Base-by-base conservation (phyloP, 129 eudicot genomes). In the Ambrosia artemisiifolia region DNA sequence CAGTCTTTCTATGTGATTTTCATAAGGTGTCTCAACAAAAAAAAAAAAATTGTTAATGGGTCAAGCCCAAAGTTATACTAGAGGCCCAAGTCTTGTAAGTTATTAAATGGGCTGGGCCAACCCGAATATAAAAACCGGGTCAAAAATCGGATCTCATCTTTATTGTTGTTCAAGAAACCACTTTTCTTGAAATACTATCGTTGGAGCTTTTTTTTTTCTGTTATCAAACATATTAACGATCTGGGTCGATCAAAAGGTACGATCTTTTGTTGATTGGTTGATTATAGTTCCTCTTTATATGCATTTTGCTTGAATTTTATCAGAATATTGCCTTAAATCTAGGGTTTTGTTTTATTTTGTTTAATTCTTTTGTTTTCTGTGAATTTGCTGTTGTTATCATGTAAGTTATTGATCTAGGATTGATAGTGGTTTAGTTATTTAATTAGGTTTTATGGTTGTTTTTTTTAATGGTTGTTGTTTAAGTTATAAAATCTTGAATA, bases 121-220 rank as follows among this genome's bases (percentile, higher is more conserved):
- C 33, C 16, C 49, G 73, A 65, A 3, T 36, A 65, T 24, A 24
- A 3, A 19, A 64, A 34, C 38, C 65, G 73, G 79, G 73, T 75
- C 68, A 56, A 62, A 5, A 19, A 9, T 24, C 63, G 65, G 76
- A 77, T 60, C 65, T 70, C 46, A 49, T 62, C 66, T 77, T 47
- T 61, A 77, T 63, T 62, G 76, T 47, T 77, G 71, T 51, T 69
- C 81, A 77, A 77, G 81, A 77, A 77, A 77, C 43, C 81, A 62
- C 12, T 36, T 38, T 57, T 67, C 65, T 67, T 67, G 38, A 67
- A 57, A 75, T 33, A 54, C 74, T 13, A 7, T 43, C 44, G 11
- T 32, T 40, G n/a, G 51, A 54, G 34, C 43, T 54, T 65, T 54
- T 54, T 65, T 54, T 20, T 18, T 46, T 67, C 48, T 57, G 57